Base-by-base conservation (phyloP, 1,284 basidiomycete species). In the Cryptococcus sp. region DNA sequence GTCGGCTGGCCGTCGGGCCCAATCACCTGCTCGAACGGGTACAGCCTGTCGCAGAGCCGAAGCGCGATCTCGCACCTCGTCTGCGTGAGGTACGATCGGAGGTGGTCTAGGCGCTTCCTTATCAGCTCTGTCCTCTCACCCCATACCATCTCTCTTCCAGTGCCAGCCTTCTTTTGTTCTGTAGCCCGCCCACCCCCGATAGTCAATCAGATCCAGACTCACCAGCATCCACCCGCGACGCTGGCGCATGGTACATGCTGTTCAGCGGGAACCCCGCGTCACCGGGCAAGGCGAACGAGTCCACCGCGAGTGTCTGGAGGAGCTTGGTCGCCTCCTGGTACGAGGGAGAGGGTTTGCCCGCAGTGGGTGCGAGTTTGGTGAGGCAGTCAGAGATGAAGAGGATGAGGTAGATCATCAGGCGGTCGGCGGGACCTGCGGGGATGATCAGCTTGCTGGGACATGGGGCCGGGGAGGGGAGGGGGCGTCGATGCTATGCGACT, bases 351-450 rank as follows among this genome's bases (percentile, higher is more conserved):
- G 72, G 77, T 63, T 64, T 69, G 58, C 72, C 70, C 2, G 73
- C 59, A 1, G 60, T 62, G 1, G 83, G 79, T 20, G 89, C 87
- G 63, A 97, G 82, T 79, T 91, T 94, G 48, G 89, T 84, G 52
- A 99, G 85, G 74, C 96, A 98, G 80, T 98, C 96, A 46, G 93
- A 97, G 72, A 97, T 88, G 80, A 90, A 99, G 72, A 99, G 88
- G 77, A 98, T 98, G 67, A 98, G 85, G 77, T 98, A 87, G 81
- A 99, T 98, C 70, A 99, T 83, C 38, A 91, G 85, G 53, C 96
- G 87, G 81, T 99, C 96, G 47, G 94, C 95, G 52, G 91, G 88
- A 24, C 96, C 75, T 77, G 53, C 12, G 42, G 71, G 18, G 28
- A 46, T 33, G 20, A 18, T 57, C 54, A 56, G 43, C 37, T 23